A percentile compares a stretch with the other conserved stretches of the same genome.
Conservation (phyloP, 2,329 filamentous ascomycete genomes). For the Rasamsonia emersonii region DNA sequence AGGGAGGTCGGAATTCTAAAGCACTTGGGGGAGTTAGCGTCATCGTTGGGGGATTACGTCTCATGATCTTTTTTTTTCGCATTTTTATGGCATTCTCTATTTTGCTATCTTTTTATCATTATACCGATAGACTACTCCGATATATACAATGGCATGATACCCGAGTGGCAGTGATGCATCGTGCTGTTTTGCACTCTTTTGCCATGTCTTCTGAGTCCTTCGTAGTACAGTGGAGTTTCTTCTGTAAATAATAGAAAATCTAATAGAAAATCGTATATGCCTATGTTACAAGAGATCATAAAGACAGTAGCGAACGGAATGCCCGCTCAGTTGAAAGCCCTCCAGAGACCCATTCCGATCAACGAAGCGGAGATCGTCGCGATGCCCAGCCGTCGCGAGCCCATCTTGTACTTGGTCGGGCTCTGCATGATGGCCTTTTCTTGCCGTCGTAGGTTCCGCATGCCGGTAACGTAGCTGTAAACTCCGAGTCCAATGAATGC, state of each 20-base stretch:
- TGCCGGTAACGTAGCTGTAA: slow-evolving; percentile 71
- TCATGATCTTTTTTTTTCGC: slow-evolving; percentile 4
- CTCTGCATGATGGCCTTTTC: slow-evolving; percentile 55
- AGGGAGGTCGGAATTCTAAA: slow-evolving; percentile 1
- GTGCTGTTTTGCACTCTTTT: no score
- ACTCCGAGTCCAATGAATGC: slow-evolving; percentile 67
- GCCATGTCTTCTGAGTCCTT: no score
- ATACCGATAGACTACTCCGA: no score
- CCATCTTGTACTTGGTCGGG: slow-evolving; percentile 63
- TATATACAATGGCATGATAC: no score
- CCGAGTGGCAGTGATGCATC: no score
- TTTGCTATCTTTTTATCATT: no score
- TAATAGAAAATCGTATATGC: no score
- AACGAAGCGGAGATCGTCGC: slow-evolving; percentile 58
- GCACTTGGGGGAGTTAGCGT: slow-evolving; percentile 1
- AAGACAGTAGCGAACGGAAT: no score
- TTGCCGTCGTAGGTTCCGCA: slow-evolving; percentile 60
- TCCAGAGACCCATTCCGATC: slow-evolving; percentile 62
- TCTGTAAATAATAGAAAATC: no score
- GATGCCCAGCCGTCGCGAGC: slow-evolving; percentile 59
- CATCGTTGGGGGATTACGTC: neutral
- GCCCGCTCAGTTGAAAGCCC: slow-evolving; percentile 47
- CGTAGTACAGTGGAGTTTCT: no score
- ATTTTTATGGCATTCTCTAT: no score
- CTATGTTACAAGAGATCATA: no score